Evolutionary conservation across 1,284 basidiomycete species (phyloP), one percentile per base, ranked within the genome.

Genomic region (Marasmius oreades): DNA sequence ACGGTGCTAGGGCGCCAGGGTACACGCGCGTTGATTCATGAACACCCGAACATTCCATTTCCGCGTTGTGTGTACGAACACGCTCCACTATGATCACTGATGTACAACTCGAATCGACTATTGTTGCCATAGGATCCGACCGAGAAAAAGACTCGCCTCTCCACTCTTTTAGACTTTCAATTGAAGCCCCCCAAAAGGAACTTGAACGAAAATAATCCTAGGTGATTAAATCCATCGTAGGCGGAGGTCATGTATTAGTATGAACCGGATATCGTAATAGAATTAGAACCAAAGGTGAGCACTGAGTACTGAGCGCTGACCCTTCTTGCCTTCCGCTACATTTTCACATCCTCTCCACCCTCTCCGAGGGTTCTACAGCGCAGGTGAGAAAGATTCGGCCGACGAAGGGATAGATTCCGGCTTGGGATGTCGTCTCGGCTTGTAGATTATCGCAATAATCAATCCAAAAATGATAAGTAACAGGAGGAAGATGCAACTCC

Each of bases 401-500:
- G 39, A 42, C 39, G 39, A 14, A n/a, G 10, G 39, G 20, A 42
- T 42, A n/a, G 39, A 7, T 42, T 42, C 39, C 39, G 39, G 16
- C 11, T 20, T 42, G 7, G 72, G 61, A 48, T 68, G 60, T 36
- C 65, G 76, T 66, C 80, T 83, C 47, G 91, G 92, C 71, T 92
- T 93, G 77, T 92, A 88, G 61, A 93, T 85, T 65, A 95, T 82
- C 48, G 90, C 79, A 52, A 93, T 63, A 59, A 94, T 80, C 58
- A 95, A 79, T 11, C 91, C 92, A 64, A 95, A 82, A 66, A 98
- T 96, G 67, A 95, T 84, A 47, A 99, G 80, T 33, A 97, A 63
- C 34, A 99, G 81, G 34, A 99, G 81, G 67, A 98, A 89, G 60
- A 99, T 98, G 70, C 94, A 93, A 71, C 90, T 88, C 69, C 95